Conservation (phyloP, 768 basidiomycete genomes). For the Mycena latifolia region DNA sequence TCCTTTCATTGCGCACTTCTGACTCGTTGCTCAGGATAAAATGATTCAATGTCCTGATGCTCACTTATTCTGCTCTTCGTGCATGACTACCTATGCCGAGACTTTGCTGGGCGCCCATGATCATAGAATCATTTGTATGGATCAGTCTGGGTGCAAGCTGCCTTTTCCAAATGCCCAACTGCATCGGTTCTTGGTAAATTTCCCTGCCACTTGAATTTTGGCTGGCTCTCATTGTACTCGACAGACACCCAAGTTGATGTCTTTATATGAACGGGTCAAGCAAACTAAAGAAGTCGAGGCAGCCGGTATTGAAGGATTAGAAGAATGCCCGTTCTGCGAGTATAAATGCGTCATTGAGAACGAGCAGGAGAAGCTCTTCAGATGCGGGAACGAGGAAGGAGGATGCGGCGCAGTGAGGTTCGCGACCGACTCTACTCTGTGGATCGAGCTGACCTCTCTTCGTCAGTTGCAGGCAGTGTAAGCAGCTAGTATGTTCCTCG, state of each 20-base stretch:
- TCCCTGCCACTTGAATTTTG: neutral
- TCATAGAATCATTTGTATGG: conserved; percentile 82
- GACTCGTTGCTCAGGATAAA: conserved; percentile 63
- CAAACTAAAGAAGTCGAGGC: conserved; percentile 85
- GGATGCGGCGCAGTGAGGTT: conserved; percentile 68
- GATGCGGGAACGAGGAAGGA: conserved; percentile 63
- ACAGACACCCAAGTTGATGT: conserved; percentile 68
- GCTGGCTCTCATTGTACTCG: neutral
- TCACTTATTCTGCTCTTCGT: conserved; percentile 86
- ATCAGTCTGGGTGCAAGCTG: conserved; percentile 78
- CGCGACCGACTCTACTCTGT: neutral
- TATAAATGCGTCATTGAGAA: conserved; percentile 84
- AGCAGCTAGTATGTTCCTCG: conserved; percentile 66
- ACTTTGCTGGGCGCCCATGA: conserved; percentile 75
- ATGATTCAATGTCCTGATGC: conserved; percentile 93
- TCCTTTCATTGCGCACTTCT: conserved; percentile 8
- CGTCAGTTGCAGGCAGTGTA: conserved; percentile 80
- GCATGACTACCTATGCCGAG: conserved; percentile 77
- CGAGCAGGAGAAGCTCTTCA: conserved; percentile 73
- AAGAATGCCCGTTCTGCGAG: conserved; percentile 94
- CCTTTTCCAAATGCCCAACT: conserved; percentile 80
- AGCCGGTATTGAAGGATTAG: conserved; percentile 83
- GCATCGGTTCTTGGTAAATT: conserved; percentile 63
- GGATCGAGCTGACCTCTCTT: neutral
- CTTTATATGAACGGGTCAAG: conserved; percentile 78